Base-by-base conservation (phyloP, 2,329 filamentous ascomycete genomes). In the Cladobotryum mycophilum region DNA sequence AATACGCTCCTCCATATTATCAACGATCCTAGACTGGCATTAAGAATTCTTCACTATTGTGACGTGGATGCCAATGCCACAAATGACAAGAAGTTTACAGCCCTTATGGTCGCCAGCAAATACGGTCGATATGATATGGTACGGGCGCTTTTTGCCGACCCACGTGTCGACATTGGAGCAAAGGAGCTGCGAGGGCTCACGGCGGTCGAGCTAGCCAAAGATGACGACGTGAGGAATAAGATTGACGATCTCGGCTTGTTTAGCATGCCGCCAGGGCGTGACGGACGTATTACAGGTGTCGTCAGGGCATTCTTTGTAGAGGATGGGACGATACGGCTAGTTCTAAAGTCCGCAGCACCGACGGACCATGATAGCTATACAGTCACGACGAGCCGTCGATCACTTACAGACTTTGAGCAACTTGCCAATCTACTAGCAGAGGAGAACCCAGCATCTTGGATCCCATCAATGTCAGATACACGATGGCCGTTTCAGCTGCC, bases 91-190 rank as follows among this genome's bases (percentile, higher is more conserved):
- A 86, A 82, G 44, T 97, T 99, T 64, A 99, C 95, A 0, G 85
- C 93, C 2, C 75, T 99, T 51, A 99, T 99, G 93, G 87, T 99
- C 55, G 92, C 92, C 7, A 97, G 92, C 78, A 99, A 99, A 67
- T 99, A 97, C 64, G 93, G 93, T 34, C 82, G 93, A 55, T 86
- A 95, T 48, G 93, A 97, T 60, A 89, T 96, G 76, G 92, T 99
- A 15, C 80, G 91, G 52, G 84, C 85, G 9, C 76, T 99, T 5
- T 97, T 95, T 66, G 80, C 85, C 40, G 93, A 99, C 64, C 81
- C 89, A 20, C 78, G 95, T 59, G 89, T 96, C 4, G 93, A 99
- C 64, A 71, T 92, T 13, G 83, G 86, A 40, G 82, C 91, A 30
- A 88, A 86, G 66, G 95, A 99, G 65, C 71, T 88, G 14, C 82